These are phyloP conservation scores for Cryptococcus sp. DNA, from an alignment of 1,284 basidiomycete genomes.

Conservation along the genomic window DNA sequence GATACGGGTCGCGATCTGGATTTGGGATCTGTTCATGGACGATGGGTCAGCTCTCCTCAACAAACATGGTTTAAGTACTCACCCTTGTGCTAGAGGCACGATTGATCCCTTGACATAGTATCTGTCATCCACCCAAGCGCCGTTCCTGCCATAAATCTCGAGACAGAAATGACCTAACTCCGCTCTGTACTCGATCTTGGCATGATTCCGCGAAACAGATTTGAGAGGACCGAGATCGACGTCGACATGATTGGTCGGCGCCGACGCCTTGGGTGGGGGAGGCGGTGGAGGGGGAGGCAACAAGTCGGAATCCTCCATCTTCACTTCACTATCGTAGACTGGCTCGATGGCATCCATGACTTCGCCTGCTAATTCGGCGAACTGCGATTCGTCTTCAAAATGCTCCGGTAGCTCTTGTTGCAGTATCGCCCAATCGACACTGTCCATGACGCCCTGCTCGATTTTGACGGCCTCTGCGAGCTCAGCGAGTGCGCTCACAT, in stretches of 20 bases:
- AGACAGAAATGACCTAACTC: conserved; percentile 78
- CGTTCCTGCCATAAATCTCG: conserved; percentile 89
- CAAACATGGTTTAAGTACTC: conserved; percentile 48
- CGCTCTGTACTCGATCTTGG: conserved; percentile 74
- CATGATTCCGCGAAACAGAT: conserved; percentile 94
- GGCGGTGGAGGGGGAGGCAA: conserved; percentile 39
- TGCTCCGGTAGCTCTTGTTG: too few species aligned
- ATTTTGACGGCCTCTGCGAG: conserved; percentile 18
- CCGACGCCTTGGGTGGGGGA: conserved; percentile 27
- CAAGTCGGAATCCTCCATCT: conserved; percentile 14
- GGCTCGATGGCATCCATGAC: neutral
- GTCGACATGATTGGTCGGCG: conserved; percentile 66
- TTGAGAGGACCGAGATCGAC: conserved; percentile 96
- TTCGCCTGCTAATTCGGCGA: neutral
- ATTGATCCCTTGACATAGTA: conserved; percentile 87
- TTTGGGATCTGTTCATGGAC: conserved; percentile 75
- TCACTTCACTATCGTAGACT: conserved; percentile 6
- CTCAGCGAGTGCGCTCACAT: conserved; percentile 16
- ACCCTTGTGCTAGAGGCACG: conserved; percentile 80
- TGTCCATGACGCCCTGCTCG: conserved; percentile 10
- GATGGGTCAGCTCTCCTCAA: neutral
- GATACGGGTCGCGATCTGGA: conserved; percentile 96
- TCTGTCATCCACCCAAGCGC: conserved; percentile 95
- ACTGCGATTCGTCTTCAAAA: neutral
- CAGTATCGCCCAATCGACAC: conserved; percentile 3